Conservation (phyloP, 257 asterid species). For the Ballota nigra region DNA sequence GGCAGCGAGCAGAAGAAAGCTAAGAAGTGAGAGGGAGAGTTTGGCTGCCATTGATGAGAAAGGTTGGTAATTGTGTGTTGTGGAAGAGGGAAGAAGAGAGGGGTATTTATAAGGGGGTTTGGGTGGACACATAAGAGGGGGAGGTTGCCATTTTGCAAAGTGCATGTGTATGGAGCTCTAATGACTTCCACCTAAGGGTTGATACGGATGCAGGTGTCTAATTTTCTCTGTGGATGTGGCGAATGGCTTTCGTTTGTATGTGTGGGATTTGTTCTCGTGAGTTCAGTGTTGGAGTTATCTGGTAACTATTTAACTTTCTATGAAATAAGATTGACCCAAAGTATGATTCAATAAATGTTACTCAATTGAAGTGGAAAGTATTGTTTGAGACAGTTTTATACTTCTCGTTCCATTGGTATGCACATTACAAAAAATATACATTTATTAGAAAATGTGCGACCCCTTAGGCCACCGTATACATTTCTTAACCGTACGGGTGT, state of each 20-base stretch:
- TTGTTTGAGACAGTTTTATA: too few species aligned
- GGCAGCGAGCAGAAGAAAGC: constrained; percentile 31
- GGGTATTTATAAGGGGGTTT: constrained; percentile 32
- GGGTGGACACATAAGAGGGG: constrained; percentile 39
- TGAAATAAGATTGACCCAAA: too few species aligned
- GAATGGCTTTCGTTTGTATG: background rate
- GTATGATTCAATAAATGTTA: too few species aligned
- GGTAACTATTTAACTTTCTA: too few species aligned
- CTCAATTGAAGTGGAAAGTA: too few species aligned
- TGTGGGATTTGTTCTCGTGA: background rate
- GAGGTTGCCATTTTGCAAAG: constrained; percentile 47
- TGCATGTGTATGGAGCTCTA: constrained; percentile 44
- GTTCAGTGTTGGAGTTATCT: background rate
- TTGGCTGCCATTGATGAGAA: constrained; percentile 2
- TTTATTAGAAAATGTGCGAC: too few species aligned
- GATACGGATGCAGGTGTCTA: constrained; percentile 34
- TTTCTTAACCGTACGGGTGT: too few species aligned
- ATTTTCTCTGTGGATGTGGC: background rate
- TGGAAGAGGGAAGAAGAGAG: background rate
- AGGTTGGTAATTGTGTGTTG: background rate
- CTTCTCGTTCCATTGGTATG: too few species aligned
- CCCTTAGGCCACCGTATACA: too few species aligned
- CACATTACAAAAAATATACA: too few species aligned
- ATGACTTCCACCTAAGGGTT: constrained; percentile 41
- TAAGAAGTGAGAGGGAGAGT: constrained; percentile 24